Evolutionary conservation across 2,329 filamentous ascomycete species (phyloP).

Genomic region (Cordyceps militaris): DNA sequence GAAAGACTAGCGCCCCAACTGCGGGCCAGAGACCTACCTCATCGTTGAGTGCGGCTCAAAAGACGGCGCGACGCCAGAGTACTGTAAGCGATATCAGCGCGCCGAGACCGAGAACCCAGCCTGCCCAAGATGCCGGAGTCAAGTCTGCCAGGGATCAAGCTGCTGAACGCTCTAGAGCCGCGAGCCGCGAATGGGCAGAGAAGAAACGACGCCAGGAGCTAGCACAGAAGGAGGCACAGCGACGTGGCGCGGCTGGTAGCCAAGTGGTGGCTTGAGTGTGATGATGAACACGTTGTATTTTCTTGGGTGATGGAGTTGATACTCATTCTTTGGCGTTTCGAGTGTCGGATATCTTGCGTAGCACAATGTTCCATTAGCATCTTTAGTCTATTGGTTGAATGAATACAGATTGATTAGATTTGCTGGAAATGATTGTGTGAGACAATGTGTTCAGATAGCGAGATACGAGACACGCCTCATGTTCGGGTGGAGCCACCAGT

Average conservation of each 20-base stretch:
- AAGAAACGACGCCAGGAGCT: constrained; percentile 41
- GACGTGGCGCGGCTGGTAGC: neutral
- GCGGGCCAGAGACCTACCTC: neutral
- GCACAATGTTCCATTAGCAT: constrained; percentile 11
- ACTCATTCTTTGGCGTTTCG: constrained; percentile 2
- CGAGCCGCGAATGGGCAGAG: constrained; percentile 56
- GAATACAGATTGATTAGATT: neutral
- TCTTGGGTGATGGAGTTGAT: neutral
- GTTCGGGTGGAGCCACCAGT: too few species aligned
- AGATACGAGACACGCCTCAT: too few species aligned
- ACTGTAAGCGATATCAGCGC: constrained; percentile 23
- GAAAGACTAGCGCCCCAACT: neutral
- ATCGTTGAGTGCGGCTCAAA: neutral
- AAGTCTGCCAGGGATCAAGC: constrained; percentile 52
- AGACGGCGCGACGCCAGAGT: constrained; percentile 10
- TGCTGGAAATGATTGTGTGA: neutral
- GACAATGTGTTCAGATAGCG: neutral
- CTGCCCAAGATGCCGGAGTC: constrained; percentile 43
- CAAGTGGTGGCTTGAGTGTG: neutral
- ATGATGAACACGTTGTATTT: neutral
- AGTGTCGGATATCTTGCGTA: constrained; percentile 6
- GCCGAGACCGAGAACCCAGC: constrained; percentile 45
- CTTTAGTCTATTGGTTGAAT: constrained; percentile 3
- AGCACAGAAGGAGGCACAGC: constrained; percentile 12
- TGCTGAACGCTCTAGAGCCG: constrained; percentile 51